These are phyloP conservation scores for Diaporthe ampelina DNA, from an alignment of 2,329 filamentous ascomycete species.

Conservation along the genomic window DNA sequence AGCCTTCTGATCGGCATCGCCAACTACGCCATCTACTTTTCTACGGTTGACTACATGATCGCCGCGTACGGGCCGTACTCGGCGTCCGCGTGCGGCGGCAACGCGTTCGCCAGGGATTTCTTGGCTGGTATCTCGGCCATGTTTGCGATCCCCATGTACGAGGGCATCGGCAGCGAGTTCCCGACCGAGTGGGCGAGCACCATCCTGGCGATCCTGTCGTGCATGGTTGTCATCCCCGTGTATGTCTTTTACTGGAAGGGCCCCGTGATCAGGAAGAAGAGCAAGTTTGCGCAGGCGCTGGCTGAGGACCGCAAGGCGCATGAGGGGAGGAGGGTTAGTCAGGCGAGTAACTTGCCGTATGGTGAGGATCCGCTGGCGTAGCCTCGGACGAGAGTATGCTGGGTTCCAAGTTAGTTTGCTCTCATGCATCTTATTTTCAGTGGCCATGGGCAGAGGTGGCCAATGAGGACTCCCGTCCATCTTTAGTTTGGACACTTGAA, in stretches of 20 bases:
- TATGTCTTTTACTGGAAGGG: conserved; percentile 71
- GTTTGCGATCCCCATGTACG: conserved; percentile 69
- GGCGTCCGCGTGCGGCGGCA: conserved; percentile 71
- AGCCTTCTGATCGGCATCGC: conserved; percentile 72
- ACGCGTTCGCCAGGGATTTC: conserved; percentile 76
- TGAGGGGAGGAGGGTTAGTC: neutral
- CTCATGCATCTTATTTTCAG: too few relatives aligned
- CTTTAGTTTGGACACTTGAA: too few relatives aligned
- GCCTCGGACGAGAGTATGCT: too few relatives aligned
- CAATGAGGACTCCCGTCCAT: too few relatives aligned
- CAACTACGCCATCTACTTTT: conserved; percentile 75
- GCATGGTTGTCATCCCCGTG: conserved; percentile 66
- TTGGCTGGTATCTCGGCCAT: conserved; percentile 74
- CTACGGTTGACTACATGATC: conserved; percentile 78
- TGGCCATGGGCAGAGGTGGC: too few relatives aligned
- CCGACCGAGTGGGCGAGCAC: conserved; percentile 68
- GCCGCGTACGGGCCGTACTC: conserved; percentile 76
- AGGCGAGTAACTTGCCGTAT: conserved; percentile 8
- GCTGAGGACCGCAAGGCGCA: conserved; percentile 1
- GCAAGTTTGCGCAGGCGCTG: conserved; percentile 60
- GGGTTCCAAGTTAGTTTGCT: too few relatives aligned
- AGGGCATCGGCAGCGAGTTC: conserved; percentile 55
- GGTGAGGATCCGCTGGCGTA: conserved; percentile 12
- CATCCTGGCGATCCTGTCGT: conserved; percentile 63
- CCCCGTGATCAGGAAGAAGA: conserved; percentile 62